Conservation (phyloP, 1,139 yeast genomes). For the Suhomyces anneliseae region DNA sequence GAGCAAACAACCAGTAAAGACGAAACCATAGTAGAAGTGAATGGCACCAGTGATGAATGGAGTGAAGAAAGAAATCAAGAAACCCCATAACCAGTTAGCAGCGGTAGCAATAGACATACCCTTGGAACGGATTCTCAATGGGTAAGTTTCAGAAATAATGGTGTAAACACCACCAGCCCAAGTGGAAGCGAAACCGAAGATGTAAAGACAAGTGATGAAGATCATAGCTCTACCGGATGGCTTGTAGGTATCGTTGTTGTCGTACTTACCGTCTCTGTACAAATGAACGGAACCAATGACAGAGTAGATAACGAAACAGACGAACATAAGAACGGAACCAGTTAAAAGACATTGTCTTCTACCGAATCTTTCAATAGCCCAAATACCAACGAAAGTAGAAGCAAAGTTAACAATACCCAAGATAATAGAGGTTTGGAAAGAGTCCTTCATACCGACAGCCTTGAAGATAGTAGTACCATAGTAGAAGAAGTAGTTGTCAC, state of each 20-base stretch:
- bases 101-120: conserved; percentile 77
- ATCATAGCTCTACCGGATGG: conserved; percentile 76
- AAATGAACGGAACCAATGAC: conserved; percentile 59
- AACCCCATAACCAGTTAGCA: conserved; percentile 80
- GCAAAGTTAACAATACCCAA: conserved; percentile 64
- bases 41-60: conserved; percentile 53
- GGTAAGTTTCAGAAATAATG: conserved; percentile 76
- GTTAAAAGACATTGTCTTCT: conserved; percentile 64
- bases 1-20: conserved; percentile 25
- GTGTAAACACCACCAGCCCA: conserved; percentile 90
- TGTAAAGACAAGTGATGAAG: conserved; percentile 75
- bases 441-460: conserved; percentile 72
- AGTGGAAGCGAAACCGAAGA: conserved; percentile 80
- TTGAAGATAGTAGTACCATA: conserved; percentile 77
- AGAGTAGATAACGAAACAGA: conserved; percentile 62
- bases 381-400: conserved; percentile 68
- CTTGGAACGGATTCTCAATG: conserved; percentile 76
- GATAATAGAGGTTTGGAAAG: conserved; percentile 72
- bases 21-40: conserved; percentile 30
- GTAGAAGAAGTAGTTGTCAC: conserved; percentile 81
- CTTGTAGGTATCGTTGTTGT: conserved; percentile 27
- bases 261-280: conserved; percentile 48
- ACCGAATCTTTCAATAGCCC: conserved; percentile 70
- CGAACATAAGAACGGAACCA: conserved; percentile 49
- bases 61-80: conserved; percentile 73